Conservation (phyloP, 1,139 yeast genomes). For the Nakaseomyces kungkrabaensis region DNA sequence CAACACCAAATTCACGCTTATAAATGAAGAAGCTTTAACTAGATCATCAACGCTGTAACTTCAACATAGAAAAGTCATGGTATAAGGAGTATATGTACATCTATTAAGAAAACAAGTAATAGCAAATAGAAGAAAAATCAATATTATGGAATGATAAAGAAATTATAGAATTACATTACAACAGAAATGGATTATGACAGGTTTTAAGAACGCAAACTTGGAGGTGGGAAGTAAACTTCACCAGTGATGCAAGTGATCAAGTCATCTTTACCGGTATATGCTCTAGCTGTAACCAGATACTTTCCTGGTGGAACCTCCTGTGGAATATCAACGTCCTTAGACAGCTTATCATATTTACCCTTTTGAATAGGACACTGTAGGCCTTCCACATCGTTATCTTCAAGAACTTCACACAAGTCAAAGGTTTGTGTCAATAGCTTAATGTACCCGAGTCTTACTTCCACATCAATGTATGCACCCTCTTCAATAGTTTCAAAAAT, state of each 20-base stretch:
- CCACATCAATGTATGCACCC: constrained; percentile 91
- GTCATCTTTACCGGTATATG: constrained; percentile 72
- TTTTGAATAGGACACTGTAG: constrained; percentile 61
- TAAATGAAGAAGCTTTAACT: too few relatives aligned
- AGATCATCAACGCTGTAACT: too few relatives aligned
- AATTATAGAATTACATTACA: too few relatives aligned
- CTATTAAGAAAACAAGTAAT: not conserved
- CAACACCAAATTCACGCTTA: too few relatives aligned
- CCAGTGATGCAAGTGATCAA: constrained; percentile 82
- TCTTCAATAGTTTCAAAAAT: constrained; percentile 49
- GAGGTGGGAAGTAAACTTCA: constrained; percentile 49
- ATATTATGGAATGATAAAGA: too few relatives aligned
- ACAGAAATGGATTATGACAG: too few relatives aligned
- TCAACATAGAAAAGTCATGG: too few relatives aligned
- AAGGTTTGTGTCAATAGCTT: constrained; percentile 74
- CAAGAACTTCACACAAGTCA: constrained; percentile 81
- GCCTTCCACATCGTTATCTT: constrained; percentile 59
- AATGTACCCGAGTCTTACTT: constrained; percentile 86
- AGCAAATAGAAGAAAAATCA: not conserved
- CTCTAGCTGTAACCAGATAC: constrained; percentile 78
- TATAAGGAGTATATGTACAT: too few relatives aligned
- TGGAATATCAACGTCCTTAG: constrained; percentile 74
- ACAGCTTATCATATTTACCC: constrained; percentile 54
- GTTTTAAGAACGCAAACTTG: not conserved
- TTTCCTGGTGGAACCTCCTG: constrained; percentile 93